These are phyloP conservation scores for Tieghemostelium lacteum DNA, from an alignment of 78 protist genomes.

Conservation along the genomic window DNA sequence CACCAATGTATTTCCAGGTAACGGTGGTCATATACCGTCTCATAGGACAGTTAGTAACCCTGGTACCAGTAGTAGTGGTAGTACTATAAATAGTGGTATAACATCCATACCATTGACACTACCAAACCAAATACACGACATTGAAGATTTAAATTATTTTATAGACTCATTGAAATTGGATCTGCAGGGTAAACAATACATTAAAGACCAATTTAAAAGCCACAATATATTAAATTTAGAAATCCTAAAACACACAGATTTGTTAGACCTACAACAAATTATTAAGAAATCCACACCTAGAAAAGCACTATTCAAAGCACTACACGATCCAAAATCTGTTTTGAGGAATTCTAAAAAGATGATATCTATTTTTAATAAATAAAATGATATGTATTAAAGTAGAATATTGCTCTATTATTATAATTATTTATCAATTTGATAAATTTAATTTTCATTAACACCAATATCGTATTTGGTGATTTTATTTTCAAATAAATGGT, in stretches of 20 bases:
- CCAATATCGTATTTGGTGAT: no score
- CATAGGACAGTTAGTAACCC: background rate
- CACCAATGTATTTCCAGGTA: background rate
- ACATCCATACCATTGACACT: background rate
- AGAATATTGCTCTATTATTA: no score
- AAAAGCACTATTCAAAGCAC: slow-evolving; percentile 19
- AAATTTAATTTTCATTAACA: no score
- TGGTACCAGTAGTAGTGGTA: background rate
- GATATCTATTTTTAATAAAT: no score
- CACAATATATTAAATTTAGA: slow-evolving; percentile 26
- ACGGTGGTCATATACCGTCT: background rate
- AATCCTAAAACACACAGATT: background rate
- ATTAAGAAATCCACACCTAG: slow-evolving; percentile 12
- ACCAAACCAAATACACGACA: background rate
- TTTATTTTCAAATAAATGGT: no score
- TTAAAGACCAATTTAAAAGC: background rate
- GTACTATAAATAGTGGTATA: background rate
- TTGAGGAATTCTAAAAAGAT: no score
- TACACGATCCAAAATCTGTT: slow-evolving; percentile 7
- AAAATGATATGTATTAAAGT: no score
- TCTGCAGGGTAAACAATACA: background rate
- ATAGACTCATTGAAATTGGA: slow-evolving; percentile 35
- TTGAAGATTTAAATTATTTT: slow-evolving; percentile 2
- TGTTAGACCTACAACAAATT: slow-evolving; percentile 15
- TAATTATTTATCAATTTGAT: no score